A percentile compares a stretch with the other conserved stretches of the same genome.
Conservation (phyloP, 176 grass and related monocot genomes). For the Oryza brachyantha region DNA sequence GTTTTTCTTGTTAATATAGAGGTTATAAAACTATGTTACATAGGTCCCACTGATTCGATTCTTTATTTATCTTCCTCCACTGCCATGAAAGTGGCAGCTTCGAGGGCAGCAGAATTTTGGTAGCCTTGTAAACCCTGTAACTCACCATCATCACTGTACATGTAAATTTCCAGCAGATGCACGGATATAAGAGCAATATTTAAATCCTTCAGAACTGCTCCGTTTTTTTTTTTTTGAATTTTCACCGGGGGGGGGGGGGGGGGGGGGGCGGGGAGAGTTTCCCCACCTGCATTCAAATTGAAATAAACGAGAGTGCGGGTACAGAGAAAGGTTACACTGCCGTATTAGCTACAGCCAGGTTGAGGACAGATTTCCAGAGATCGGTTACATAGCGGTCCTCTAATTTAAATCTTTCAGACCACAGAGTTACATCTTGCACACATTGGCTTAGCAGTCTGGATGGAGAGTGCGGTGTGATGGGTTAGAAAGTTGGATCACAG, state of each 20-base stretch:
- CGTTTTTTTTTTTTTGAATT: neutral
- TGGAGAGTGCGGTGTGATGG: neutral
- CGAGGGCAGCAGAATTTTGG: slow-evolving; percentile 42
- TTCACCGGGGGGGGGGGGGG: too few relatives aligned
- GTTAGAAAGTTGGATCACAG: neutral
- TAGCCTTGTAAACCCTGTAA: slow-evolving; percentile 10
- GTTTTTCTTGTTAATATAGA: slow-evolving; percentile 27
- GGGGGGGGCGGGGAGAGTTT: too few relatives aligned
- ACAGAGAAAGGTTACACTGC: too few relatives aligned
- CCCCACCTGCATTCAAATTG: too few relatives aligned
- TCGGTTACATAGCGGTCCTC: too few relatives aligned
- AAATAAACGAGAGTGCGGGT: too few relatives aligned
- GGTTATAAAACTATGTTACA: slow-evolving; percentile 8
- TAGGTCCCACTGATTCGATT: slow-evolving; percentile 35
- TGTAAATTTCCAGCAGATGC: slow-evolving; percentile 37
- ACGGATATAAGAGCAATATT: slow-evolving; percentile 13
- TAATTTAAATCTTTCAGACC: too few relatives aligned
- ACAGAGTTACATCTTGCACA: too few relatives aligned
- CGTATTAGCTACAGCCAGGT: too few relatives aligned
- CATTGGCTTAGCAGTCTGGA: too few relatives aligned
- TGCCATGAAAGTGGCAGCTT: slow-evolving; percentile 7
- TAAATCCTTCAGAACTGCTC: neutral
- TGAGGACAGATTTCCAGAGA: too few relatives aligned
- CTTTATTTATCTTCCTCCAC: slow-evolving; percentile 20
- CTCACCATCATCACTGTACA: slow-evolving; percentile 29